phyloP scores from a whole-genome alignment of 2,329 filamentous ascomycete genomes.

The Biscogniauxia mediterranea region DNA sequence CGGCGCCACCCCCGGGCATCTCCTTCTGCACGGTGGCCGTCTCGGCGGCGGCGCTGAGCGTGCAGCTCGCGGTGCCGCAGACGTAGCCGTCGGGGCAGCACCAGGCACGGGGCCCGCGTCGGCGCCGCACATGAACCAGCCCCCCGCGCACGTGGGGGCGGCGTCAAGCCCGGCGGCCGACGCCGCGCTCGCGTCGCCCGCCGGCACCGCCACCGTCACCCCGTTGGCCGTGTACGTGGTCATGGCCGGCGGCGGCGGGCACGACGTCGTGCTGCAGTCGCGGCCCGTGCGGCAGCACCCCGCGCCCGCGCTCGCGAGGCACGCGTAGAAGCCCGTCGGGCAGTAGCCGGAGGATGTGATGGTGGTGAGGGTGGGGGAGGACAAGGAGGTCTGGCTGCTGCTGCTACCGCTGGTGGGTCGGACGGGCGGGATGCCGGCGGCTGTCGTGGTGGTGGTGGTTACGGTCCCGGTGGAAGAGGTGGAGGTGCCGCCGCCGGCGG shows the following conservation, averaged over 20 bases:
- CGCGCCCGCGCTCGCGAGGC: constrained; percentile 78
- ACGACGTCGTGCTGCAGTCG: constrained; percentile 79
- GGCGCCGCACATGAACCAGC: constrained; percentile 72
- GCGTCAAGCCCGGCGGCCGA: constrained; percentile 32
- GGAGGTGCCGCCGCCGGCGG: constrained; percentile 16
- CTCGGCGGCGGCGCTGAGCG: constrained; percentile 49
- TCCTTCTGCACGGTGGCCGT: constrained; percentile 59
- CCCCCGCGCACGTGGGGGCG: constrained; percentile 61
- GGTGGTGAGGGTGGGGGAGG: constrained; percentile 18
- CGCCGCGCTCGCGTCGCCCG: constrained; percentile 42
- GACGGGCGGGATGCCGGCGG: constrained; percentile 33
- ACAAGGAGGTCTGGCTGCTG: constrained; percentile 32
- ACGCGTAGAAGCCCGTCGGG: constrained; percentile 90
- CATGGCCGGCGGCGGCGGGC: constrained; percentile 56
- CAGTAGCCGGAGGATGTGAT: constrained; percentile 51
- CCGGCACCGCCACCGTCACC: constrained; percentile 68
- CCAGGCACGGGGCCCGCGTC: constrained; percentile 60
- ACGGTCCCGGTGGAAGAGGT: background rate
- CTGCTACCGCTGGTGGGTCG: constrained; percentile 40
- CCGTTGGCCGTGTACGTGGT: constrained; percentile 68
- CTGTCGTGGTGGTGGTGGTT: constrained; percentile 2
- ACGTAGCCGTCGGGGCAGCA: constrained; percentile 80
- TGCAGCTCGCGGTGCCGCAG: constrained; percentile 73
- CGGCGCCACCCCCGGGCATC: constrained; percentile 30
- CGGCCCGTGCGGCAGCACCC: constrained; percentile 85